Evolutionary conservation across 495 filamentous ascomycete species (phyloP).

Genomic region (Aspergillus cristatus): DNA sequence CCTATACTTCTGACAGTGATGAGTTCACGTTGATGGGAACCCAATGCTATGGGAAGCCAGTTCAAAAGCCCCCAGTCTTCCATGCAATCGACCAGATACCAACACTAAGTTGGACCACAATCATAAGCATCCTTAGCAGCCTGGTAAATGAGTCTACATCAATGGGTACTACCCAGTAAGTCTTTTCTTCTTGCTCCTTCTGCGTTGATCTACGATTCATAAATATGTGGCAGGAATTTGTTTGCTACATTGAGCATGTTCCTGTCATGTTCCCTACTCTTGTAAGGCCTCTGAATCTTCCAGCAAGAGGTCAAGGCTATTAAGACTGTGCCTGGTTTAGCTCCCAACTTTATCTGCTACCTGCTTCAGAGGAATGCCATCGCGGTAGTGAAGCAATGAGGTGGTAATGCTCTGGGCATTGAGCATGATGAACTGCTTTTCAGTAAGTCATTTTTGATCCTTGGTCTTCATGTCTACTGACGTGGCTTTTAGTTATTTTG

Average conservation of each 20-base stretch:
- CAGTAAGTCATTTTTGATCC: conserved; percentile 2
- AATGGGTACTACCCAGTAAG: conserved; percentile 6
- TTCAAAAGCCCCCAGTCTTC: conserved; percentile 6
- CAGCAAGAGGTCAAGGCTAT: conserved; percentile 4
- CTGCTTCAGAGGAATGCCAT: conserved; percentile 7
- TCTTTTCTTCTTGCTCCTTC: no score
- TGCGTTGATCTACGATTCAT: no score
- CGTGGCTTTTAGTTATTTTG: conserved; percentile 2
- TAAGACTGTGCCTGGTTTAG: conserved; percentile 5
- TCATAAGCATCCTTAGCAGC: conserved; percentile 1
- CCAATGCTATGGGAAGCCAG: conserved; percentile 8
- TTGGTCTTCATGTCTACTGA: no score
- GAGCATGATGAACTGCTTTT: conserved; percentile 10
- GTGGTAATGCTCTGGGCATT: conserved; percentile 22
- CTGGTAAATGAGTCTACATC: background rate
- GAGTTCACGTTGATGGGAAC: conserved; percentile 4
- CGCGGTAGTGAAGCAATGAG: conserved; percentile 8
- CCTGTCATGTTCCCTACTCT: conserved; percentile 2
- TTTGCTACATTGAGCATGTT: conserved; percentile 8
- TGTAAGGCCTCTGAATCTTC: conserved; percentile 8
- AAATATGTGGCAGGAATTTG: conserved; percentile 6
- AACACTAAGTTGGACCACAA: conserved; percentile 2
- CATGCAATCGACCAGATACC: conserved; percentile 5
- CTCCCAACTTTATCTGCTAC: conserved; percentile 10
- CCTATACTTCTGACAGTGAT: conserved; percentile 1